Evolutionary conservation across 2,329 filamentous ascomycete genomes (phyloP).

Genomic region (Geosmithia putterillii): DNA sequence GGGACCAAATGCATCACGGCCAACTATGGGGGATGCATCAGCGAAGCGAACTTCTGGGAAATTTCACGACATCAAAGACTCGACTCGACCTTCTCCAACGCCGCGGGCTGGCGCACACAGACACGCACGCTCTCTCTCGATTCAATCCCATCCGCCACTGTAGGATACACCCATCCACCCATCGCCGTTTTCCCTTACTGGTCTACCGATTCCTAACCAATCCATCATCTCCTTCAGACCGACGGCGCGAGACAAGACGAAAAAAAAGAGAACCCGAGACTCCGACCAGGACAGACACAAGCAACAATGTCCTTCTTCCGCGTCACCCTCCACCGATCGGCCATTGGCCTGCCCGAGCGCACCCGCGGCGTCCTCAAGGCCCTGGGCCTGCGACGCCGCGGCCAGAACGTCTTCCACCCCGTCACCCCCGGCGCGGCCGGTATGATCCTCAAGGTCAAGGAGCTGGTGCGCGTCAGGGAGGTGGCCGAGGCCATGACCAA

Average conservation of each 20-base stretch:
- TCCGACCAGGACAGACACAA: background rate
- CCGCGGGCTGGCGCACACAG: background rate
- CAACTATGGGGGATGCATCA: background rate
- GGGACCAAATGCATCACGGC: too few species aligned
- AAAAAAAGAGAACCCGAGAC: background rate
- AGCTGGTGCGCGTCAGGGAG: slow-evolving; percentile 73
- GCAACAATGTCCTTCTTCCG: slow-evolving; percentile 66
- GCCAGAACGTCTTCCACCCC: slow-evolving; percentile 81
- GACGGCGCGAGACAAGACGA: background rate
- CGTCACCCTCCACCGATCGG: slow-evolving; percentile 79
- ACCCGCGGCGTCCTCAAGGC: slow-evolving; percentile 71
- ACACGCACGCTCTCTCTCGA: background rate
- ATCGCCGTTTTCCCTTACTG: background rate
- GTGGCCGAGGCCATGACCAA: slow-evolving; percentile 54
- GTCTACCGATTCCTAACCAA: background rate
- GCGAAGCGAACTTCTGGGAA: background rate
- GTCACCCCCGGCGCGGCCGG: slow-evolving; percentile 72
- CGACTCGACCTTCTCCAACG: background rate
- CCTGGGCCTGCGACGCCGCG: slow-evolving; percentile 73
- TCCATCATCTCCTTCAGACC: background rate
- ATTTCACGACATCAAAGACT: background rate
- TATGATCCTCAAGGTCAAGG: slow-evolving; percentile 90
- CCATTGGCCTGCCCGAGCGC: slow-evolving; percentile 75
- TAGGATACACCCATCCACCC: background rate
- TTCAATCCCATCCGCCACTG: background rate